These are phyloP conservation scores for Mikania micrantha DNA, from an alignment of 129 eudicot genomes.

Conservation along the genomic window DNA sequence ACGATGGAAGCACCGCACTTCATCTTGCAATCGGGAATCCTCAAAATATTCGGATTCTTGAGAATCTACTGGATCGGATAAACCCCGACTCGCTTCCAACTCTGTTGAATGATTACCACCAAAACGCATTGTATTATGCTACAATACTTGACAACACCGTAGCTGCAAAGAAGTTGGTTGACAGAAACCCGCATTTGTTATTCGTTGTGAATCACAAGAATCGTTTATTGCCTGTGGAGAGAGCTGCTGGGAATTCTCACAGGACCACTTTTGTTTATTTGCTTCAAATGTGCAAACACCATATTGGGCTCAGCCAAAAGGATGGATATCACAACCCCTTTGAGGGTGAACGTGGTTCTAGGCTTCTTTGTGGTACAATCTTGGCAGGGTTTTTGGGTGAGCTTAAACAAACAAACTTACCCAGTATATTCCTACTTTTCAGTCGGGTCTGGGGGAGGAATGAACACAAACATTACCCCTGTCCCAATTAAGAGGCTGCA, in stretches of 20 bases:
- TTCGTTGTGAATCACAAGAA: neutral
- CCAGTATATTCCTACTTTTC: no score
- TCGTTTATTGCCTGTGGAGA: neutral
- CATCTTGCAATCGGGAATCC: neutral
- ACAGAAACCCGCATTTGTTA: slow-evolving; percentile 20
- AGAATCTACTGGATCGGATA: neutral
- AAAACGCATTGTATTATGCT: slow-evolving; percentile 6
- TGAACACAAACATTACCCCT: no score
- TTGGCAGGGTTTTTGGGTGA: slow-evolving; percentile 7
- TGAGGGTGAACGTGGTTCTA: neutral
- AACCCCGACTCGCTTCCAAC: neutral
- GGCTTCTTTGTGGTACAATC: slow-evolving; percentile 1
- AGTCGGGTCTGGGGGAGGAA: no score
- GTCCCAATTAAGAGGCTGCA: no score
- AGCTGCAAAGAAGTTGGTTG: slow-evolving; percentile 26
- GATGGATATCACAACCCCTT: slow-evolving; percentile 12
- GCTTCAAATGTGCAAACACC: neutral
- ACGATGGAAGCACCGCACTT: neutral
- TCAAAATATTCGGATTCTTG: neutral
- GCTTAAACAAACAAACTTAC: no score
- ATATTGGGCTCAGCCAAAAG: neutral
- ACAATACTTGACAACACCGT: slow-evolving; percentile 12
- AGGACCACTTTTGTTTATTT: neutral
- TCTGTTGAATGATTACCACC: neutral
- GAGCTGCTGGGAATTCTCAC: slow-evolving; percentile 11